Conservation (phyloP, 768 basidiomycete genomes). For the Leccinum aurantiacum region DNA sequence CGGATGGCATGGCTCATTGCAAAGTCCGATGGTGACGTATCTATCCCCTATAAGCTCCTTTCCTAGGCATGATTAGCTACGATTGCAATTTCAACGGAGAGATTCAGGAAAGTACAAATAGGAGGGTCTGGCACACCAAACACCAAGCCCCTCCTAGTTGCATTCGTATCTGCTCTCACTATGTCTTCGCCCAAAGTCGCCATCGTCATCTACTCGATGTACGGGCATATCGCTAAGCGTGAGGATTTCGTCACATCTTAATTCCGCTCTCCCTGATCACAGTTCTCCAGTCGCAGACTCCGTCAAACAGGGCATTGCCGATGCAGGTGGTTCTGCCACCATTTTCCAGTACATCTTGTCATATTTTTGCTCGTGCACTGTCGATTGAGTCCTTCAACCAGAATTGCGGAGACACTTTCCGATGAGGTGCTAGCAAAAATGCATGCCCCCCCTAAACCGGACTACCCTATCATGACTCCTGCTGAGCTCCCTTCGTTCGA, state of each 20-base stretch:
- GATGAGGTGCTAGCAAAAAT: slow-evolving; percentile 64
- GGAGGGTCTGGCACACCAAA: not conserved
- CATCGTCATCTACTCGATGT: slow-evolving; percentile 73
- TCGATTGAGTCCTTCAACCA: slow-evolving; percentile 25
- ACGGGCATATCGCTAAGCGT: slow-evolving; percentile 72
- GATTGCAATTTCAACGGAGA: not conserved
- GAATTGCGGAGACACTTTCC: slow-evolving; percentile 78
- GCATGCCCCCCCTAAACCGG: slow-evolving; percentile 68
- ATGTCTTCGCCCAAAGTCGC: slow-evolving; percentile 60
- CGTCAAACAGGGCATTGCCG: slow-evolving; percentile 44
- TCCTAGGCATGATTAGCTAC: not conserved
- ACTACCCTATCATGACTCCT: slow-evolving; percentile 67
- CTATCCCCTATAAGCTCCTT: slow-evolving; percentile 11
- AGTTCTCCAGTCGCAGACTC: slow-evolving; percentile 56
- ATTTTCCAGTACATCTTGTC: slow-evolving; percentile 52
- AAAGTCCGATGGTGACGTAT: slow-evolving; percentile 5
- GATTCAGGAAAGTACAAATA: slow-evolving; percentile 15
- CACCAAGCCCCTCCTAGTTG: not conserved
- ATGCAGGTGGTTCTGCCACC: slow-evolving; percentile 48
- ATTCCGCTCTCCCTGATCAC: not conserved
- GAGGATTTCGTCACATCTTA: slow-evolving; percentile 24
- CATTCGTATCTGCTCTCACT: not conserved
- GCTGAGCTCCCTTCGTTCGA: slow-evolving; percentile 58
- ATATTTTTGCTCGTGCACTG: not conserved
- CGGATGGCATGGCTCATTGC: not conserved